These are phyloP conservation scores for Apophysomyces ossiformis DNA, from an alignment of 371 early-diverging fungal genomes.

Conservation along the genomic window DNA sequence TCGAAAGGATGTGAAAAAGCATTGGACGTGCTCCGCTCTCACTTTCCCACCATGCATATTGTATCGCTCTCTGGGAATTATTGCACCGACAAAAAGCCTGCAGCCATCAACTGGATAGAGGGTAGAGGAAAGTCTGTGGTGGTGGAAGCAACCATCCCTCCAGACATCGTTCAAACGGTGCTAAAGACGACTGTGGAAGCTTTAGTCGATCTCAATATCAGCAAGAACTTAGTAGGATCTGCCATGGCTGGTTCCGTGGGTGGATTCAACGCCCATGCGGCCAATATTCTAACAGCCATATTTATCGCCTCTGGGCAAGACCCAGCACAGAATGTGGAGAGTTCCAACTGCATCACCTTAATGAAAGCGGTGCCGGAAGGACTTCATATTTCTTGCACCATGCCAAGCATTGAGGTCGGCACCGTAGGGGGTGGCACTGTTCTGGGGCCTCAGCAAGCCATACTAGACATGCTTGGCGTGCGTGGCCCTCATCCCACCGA, in stretches of 20 bases:
- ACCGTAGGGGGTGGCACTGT: conserved; percentile 96
- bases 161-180: conserved; percentile 77
- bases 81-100: conserved; percentile 98
- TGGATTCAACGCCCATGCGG: conserved; percentile 97
- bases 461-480: conserved; percentile 90
- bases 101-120: conserved; percentile 97
- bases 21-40: conserved; percentile 59
- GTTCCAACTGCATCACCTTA: conserved; percentile 92
- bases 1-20: conserved; percentile 94
- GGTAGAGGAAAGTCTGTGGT: conserved; percentile 97
- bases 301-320: conserved; percentile 97
- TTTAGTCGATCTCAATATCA: conserved; percentile 80
- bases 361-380: conserved; percentile 90
- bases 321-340: conserved; percentile 97
- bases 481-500: conserved; percentile 80
- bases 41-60: conserved; percentile 81
- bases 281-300: conserved; percentile 95
- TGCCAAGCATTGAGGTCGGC: conserved; percentile 97
- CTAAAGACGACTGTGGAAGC: conserved; percentile 88
- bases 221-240: conserved; percentile 93
- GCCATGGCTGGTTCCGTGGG: conserved; percentile 96
- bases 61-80: conserved; percentile 92
- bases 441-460: conserved; percentile 86
- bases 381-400: conserved; percentile 87
- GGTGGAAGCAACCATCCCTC: conserved; percentile 86